Evolutionary conservation across 352 stramenopile genomes (phyloP).

Genomic region (Vaucheria bursata): DNA sequence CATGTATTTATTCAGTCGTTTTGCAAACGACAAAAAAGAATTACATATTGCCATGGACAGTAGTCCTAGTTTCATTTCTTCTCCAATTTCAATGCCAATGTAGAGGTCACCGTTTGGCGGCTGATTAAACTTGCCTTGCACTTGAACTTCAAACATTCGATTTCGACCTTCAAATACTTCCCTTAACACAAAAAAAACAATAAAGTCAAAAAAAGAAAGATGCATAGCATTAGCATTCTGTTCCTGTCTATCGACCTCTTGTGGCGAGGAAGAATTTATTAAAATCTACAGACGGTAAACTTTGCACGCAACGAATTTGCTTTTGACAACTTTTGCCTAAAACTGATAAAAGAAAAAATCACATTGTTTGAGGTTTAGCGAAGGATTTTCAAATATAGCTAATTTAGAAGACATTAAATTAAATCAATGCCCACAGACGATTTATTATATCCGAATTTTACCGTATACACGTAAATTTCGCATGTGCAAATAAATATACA

Average conservation of each 20-base stretch:
- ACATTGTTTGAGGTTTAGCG: too few species aligned
- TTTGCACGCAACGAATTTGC: too few species aligned
- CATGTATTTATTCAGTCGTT: slow-evolving; percentile 17
- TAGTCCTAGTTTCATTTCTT: slow-evolving; percentile 35
- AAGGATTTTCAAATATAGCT: too few species aligned
- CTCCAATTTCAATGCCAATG: slow-evolving; percentile 38
- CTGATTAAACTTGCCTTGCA: slow-evolving; percentile 27
- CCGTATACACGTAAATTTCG: too few species aligned
- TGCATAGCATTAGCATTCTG: background rate
- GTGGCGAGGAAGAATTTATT: background rate
- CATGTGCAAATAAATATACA: too few species aligned
- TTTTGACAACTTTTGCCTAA: too few species aligned
- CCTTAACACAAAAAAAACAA: background rate
- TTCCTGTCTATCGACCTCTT: background rate
- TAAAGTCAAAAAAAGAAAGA: background rate
- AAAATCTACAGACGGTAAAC: background rate
- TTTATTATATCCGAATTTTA: too few species aligned
- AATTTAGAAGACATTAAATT: too few species aligned
- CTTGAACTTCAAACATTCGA: slow-evolving; percentile 40
- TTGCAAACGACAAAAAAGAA: slow-evolving; percentile 25
- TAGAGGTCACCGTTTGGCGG: slow-evolving; percentile 21
- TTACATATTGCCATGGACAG: slow-evolving; percentile 33
- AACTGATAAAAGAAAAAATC: too few species aligned
- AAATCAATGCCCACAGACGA: too few species aligned
- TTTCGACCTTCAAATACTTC: slow-evolving; percentile 25